phyloP scores from a whole-genome alignment of 75 land plant genomes.

The Selaginella tamariscina region DNA sequence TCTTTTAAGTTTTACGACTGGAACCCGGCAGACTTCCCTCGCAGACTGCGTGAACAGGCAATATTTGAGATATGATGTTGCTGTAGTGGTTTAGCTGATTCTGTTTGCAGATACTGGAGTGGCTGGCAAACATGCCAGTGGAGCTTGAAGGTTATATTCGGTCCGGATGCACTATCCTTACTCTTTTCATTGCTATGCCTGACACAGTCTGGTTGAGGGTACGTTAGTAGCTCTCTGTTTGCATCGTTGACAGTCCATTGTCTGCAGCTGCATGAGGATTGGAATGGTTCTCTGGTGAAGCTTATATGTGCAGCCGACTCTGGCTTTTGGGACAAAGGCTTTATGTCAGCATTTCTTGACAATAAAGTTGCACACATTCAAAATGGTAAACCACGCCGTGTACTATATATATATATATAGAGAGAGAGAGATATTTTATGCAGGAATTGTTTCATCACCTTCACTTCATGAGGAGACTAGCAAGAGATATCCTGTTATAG shows the following conservation, averaged over 20 bases:
- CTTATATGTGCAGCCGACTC: neutral
- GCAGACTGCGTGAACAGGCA: slow-evolving; percentile 94
- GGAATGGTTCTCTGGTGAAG: slow-evolving; percentile 10
- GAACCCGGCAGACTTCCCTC: slow-evolving; percentile 98
- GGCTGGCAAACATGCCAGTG: slow-evolving; percentile 93
- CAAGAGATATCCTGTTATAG: slow-evolving; percentile 41
- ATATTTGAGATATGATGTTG: neutral
- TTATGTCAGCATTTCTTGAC: slow-evolving; percentile 14
- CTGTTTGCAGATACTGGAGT: slow-evolving; percentile 60
- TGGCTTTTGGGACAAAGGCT: slow-evolving; percentile 24
- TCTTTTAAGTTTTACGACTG: slow-evolving; percentile 98
- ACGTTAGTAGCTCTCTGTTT: too few species aligned
- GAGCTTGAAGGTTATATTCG: slow-evolving; percentile 96
- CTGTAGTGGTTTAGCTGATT: neutral
- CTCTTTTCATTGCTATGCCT: slow-evolving; percentile 86
- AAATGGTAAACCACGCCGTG: slow-evolving; percentile 14
- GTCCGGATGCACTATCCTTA: slow-evolving; percentile 92
- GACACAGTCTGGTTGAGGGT: slow-evolving; percentile 74
- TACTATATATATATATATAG: neutral
- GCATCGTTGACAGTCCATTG: too few species aligned
- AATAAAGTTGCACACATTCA: slow-evolving; percentile 16
- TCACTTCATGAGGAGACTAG: neutral
- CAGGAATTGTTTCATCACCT: neutral
- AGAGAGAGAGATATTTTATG: too few species aligned
- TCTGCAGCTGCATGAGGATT: slow-evolving; percentile 41